Conservation (phyloP, 2,329 filamentous ascomycete species). For the Clarireedia paspali region DNA sequence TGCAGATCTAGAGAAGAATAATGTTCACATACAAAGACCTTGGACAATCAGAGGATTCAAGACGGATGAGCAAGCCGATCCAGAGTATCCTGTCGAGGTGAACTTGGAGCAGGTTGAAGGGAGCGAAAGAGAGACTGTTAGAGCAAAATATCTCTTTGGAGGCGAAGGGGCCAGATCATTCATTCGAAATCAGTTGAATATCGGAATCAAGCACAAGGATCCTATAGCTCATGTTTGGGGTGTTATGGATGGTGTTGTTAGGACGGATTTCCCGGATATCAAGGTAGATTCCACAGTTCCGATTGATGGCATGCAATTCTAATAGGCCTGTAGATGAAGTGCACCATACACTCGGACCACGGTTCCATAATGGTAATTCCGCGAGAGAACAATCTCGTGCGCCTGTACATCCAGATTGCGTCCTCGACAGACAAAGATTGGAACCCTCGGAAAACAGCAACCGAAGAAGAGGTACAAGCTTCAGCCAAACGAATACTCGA, state of each 20-base stretch:
- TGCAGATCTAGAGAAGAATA: conserved; percentile 54
- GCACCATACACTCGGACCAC: conserved; percentile 65
- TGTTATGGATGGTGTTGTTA: conserved; percentile 66
- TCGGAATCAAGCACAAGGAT: conserved; percentile 65
- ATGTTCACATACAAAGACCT: conserved; percentile 52
- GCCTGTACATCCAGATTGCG: conserved; percentile 62
- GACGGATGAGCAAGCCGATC: conserved; percentile 46
- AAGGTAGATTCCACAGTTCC: conserved; percentile 48
- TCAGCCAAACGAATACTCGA: conserved; percentile 58
- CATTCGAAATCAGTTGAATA: conserved; percentile 55
- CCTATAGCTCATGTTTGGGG: conserved; percentile 67
- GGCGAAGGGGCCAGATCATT: conserved; percentile 64
- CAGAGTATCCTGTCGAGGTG: conserved; percentile 73
- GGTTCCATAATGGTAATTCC: conserved; percentile 78
- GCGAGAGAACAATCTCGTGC: conserved; percentile 59
- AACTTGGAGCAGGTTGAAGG: conserved; percentile 71
- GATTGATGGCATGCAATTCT: conserved; percentile 41
- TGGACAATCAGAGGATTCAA: conserved; percentile 57
- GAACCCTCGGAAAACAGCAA: conserved; percentile 55
- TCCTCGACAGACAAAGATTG: conserved; percentile 54
- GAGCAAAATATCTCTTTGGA: conserved; percentile 63
- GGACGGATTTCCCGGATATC: conserved; percentile 71
- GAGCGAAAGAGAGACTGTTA: conserved; percentile 59
- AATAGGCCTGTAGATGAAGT: conserved; percentile 49
- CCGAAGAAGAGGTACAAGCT: conserved; percentile 54